Base-by-base conservation (phyloP, 768 basidiomycete genomes). In the Amanita fuliginea region DNA sequence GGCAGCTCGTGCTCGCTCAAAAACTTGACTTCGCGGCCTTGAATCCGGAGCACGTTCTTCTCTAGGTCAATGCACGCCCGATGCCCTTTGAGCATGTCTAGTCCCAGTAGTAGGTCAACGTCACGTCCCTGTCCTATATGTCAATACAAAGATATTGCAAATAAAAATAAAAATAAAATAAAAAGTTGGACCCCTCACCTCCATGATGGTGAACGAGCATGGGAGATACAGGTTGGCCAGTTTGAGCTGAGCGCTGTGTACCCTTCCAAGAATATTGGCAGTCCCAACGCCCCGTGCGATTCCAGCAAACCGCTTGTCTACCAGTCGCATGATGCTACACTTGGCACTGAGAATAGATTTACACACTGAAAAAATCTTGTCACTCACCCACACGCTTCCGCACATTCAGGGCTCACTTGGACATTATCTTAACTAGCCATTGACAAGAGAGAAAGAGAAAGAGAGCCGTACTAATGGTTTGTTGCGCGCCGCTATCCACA, bases 41-140 rank as follows among this genome's bases (percentile, higher is more conserved):
- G 88, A 44, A 99, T 97, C n/a, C 91, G 78, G 18, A 99, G 79
- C 10, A 87, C 86, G 55, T 82, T 80, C 64, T 91, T 91, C 57
- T 83, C 74, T 19, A 99, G 77, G 65, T 99, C 96, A 63, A 99
- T 97, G 60, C 83, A 88, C 4, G 93, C 95, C 61, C 96, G 93
- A 62, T 97, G 89, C 0, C 93, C 88, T 65, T 92, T 97, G 53
- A 98, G 79, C 96, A 98, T 98, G 73, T 99, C 96, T n/a, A 99
- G 76, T 6, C 96, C 96, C 36, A 99, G 83, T 3, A 99, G 72
- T n/a, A 99, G 80, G 60, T 98, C 95, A 41, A 98, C 92, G 51
- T 87, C 83, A 28, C 83, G 79, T 33, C 93, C 93, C 87, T 92
- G 51, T 26, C n/a, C 43, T 34, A 32, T n/a, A 24, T 11, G n/a